Evolutionary conservation across 345 rosid genomes (phyloP), one percentile per base, ranked within the genome.

Genomic region (Eucalyptus regnans): DNA sequence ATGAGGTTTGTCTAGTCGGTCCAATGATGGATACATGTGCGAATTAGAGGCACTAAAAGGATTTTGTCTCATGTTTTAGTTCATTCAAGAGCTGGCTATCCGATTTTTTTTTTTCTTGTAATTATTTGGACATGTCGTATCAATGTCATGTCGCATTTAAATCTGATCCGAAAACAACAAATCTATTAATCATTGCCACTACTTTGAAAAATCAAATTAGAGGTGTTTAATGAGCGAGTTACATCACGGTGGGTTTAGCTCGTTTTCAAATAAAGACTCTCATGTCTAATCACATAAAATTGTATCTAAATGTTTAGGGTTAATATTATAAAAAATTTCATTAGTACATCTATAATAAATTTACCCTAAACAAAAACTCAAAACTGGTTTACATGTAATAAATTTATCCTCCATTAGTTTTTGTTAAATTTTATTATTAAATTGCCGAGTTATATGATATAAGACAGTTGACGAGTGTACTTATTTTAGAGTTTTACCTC

Each of bases 401-500:
- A 52, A 7, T 52, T 52, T 52, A 18, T 2, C 2, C 2, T 4
- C 5, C 0, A 0, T 52, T 20, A 20, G 1, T 20, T 52, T 52
- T 52, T 2, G 10, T 52, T 20, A 52, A 52, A 18, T 52, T 52
- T 7, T 52, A 52, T 52, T 20, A 52, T 20, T 52, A 20, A 52
- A 18, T 20, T 52, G 25, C 10, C 25, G 0, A 20, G 10, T 52
- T 52, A 52, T 52, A 8, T 52, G 5, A 44, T 44, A 44, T 2
- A 2, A 2, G 48, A 8, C 2, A 44, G 9, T 44, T 44, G 9
- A 44, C 9, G 3, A 44, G 9, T 52, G 5, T 52, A 52, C 25
- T 52, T 2, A 52, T 52, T 52, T 52, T 52, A 52, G 23, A 23
- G 4, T 52, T 52, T 52, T 8, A 7, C 23, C 23, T 52, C 10